Percentiles rank a stretch among this genome's conserved stretches.
phyloP scores from a whole-genome alignment of 2,329 filamentous ascomycete genomes.

The Ceratocystis diversiconidia region DNA sequence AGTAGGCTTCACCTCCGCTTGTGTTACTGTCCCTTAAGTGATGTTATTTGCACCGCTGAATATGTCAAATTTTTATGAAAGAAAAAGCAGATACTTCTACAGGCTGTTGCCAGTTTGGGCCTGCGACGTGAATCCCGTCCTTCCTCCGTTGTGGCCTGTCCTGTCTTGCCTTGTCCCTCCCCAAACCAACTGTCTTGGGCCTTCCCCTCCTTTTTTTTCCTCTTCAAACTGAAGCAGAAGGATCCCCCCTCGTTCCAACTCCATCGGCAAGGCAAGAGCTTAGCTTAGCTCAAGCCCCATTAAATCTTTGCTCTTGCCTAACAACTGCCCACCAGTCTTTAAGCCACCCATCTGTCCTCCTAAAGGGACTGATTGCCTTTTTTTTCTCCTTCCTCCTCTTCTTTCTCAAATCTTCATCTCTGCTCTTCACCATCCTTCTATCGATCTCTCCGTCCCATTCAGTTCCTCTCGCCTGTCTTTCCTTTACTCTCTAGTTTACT shows the following conservation, averaged over 20 bases:
- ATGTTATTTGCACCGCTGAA: neutral
- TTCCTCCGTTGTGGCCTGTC: neutral
- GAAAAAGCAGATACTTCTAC: too few relatives aligned
- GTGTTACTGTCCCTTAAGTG: neutral
- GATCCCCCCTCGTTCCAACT: neutral
- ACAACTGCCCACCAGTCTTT: neutral
- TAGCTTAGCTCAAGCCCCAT: conserved; percentile 5
- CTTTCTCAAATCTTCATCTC: neutral
- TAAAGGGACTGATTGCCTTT: neutral
- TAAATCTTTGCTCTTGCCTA: conserved; percentile 7
- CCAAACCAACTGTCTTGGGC: neutral
- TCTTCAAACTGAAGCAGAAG: neutral
- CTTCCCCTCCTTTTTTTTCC: neutral
- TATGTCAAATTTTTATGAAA: neutral
- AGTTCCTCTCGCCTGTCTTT: neutral
- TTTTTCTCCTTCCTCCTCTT: too few relatives aligned
- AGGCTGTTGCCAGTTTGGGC: neutral
- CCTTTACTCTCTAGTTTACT: neutral
- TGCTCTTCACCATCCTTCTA: neutral
- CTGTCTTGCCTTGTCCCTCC: neutral
- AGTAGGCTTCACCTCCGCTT: neutral
- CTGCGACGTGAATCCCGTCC: neutral
- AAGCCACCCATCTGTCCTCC: conserved; percentile 3
- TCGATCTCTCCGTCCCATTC: neutral
- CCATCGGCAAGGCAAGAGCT: conserved; percentile 1